phyloP scores from a whole-genome alignment of 2,329 filamentous ascomycete species.

The Aspergillus spinulosporus region DNA sequence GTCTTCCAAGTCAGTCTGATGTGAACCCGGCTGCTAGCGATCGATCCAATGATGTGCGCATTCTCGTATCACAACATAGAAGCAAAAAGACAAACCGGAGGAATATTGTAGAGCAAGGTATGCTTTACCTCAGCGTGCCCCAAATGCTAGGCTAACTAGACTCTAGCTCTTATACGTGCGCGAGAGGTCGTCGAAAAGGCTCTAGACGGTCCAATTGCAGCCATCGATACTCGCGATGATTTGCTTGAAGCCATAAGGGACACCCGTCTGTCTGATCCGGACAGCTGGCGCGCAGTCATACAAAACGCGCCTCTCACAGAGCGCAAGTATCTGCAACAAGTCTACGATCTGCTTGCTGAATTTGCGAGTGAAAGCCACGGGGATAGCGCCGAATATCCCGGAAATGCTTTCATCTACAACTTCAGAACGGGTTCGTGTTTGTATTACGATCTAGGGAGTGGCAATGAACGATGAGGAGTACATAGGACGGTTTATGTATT shows the following conservation, averaged over 20 bases:
- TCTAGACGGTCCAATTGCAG: conserved; percentile 75
- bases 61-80: conserved; percentile 78
- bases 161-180: conserved; percentile 52
- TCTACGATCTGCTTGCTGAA: conserved; percentile 71
- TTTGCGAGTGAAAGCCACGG: conserved; percentile 55
- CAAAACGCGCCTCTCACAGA: conserved; percentile 75
- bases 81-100: conserved; percentile 90
- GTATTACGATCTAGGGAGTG: conserved; percentile 72
- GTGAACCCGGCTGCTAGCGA: conserved; percentile 36
- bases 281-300: conserved; percentile 79
- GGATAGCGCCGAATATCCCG: conserved; percentile 55
- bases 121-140: conserved; percentile 30
- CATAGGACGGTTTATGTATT: conserved; percentile 9
- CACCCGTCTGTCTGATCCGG: conserved; percentile 74
- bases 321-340: conserved; percentile 76
- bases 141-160: conserved; percentile 19
- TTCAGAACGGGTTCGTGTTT: conserved; percentile 81
- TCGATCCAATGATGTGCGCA: conserved; percentile 71
- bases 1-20: conserved; percentile 46
- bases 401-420: conserved; percentile 87
- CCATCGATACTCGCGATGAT: conserved; percentile 83
- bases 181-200: conserved; percentile 69
- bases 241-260: conserved; percentile 74
- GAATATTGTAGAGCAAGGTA: conserved; percentile 79
- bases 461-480: conserved; percentile 18